Conservation (phyloP, 2,329 filamentous ascomycete genomes). For the Alternaria sp. region DNA sequence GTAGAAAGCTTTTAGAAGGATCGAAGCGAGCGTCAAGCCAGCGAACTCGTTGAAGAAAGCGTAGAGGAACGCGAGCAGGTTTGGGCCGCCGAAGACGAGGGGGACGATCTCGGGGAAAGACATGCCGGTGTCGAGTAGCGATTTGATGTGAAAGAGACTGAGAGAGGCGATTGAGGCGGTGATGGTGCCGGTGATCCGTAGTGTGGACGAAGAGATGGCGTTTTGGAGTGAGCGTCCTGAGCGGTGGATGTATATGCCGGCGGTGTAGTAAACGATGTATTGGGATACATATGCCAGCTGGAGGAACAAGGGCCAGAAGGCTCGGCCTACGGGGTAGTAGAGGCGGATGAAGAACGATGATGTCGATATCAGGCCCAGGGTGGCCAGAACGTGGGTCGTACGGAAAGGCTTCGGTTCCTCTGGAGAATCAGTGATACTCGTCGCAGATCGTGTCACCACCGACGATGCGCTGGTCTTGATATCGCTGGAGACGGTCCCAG, state of each 20-base stretch:
- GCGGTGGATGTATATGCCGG: neutral
- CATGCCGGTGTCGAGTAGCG: neutral
- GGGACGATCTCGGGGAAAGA: neutral
- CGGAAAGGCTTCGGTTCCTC: neutral
- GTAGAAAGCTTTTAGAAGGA: neutral
- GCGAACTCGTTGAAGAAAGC: neutral
- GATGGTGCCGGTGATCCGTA: neutral
- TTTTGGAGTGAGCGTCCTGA: neutral
- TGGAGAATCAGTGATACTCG: no score
- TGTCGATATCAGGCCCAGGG: neutral
- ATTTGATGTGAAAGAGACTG: neutral
- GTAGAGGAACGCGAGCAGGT: neutral
- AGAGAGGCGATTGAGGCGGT: neutral
- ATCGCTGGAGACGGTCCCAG: neutral
- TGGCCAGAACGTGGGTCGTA: neutral
- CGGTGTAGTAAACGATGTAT: conserved; percentile 21
- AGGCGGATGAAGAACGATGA: conserved; percentile 16
- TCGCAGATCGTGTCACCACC: no score
- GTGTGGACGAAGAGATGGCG: neutral
- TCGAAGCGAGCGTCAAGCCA: neutral
- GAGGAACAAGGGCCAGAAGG: conserved; percentile 13
- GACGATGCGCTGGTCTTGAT: neutral
- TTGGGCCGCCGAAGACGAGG: neutral
- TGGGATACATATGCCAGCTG: conserved; percentile 21
- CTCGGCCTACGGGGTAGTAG: conserved; percentile 12